Evolutionary conservation across 176 grass and related monocot species (phyloP), one percentile per base, ranked within the genome.

Genomic region (Typha latifolia): DNA sequence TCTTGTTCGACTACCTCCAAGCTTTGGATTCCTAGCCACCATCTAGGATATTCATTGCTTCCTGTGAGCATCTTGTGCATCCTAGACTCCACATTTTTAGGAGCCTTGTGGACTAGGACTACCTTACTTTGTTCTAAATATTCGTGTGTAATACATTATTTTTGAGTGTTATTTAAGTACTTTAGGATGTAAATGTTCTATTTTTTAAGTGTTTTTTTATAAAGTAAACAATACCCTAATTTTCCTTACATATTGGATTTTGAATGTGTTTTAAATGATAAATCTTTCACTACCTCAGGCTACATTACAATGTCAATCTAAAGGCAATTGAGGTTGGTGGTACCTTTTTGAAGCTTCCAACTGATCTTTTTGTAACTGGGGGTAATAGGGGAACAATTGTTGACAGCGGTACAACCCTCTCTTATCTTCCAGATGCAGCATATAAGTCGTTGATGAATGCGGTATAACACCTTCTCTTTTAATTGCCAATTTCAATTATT

Each of bases 371-470:
- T 66, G 70, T 66, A 67, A 69, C 49, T 21, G 70, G 64, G 34
- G 64, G 75, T 16, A 82, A 18, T 64, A 84, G 70, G 73, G 88
- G 88, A 16, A 92, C 88, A 23, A 88, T 97, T 37, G 86, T 97
- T 81, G 93, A 97, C 67, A 92, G 93, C 67, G 93, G 93, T 62
- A 97, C 93, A 73, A 97, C 93, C 37, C 61, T 97, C 50, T 68
- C 93, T 11, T 97, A 97, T 80, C 78, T 97, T 26, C 93, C 93
- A 9, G 81, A 74, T 63, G 29, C 11, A 18, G 84, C 89, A 72
- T 86, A 88, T 81, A 83, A 74, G 13, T 49, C 70, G 68, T 23
- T 96, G 32, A 55, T 75, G 61, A 50, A 49, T 76, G 78, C 67
- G 77, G 91, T 96, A 81, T 47, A 71, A 32, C 31, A 70, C 10